Evolutionary conservation across 805 yeast species (phyloP), one percentile per base, ranked within the genome.

Genomic region (Saccharomycopsis amapae): DNA sequence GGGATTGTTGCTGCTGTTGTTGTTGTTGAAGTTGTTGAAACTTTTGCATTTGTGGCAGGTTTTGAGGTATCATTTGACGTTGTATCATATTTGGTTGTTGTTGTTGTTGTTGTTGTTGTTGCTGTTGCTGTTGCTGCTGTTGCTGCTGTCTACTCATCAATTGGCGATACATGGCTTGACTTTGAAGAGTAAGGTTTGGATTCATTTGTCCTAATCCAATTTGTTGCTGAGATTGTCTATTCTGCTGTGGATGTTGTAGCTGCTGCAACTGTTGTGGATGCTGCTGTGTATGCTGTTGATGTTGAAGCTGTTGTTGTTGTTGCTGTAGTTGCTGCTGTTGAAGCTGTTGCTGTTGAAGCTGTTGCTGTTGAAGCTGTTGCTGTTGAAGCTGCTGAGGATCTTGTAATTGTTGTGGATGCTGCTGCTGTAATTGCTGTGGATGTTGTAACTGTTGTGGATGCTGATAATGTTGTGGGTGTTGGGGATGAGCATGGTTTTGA

Each of bases 101-200:
- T 33, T 31, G 39, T 17, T 30, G 38, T 15, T 17, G 33, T 13
- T 36, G 31, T 22, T 38, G 44, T 19, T 36, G 36, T 25, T 40
- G 40, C 39, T 40, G 47, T 9, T 34, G 38, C 40, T 42, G 45
- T 24, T 30, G 38, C 25, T 40, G 44, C 15, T 26, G 34, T 9
- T 19, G 37, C 4, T n/a, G 36, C 31, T 28, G 42, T 17, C 23
- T 6, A 36, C 19, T 19, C 26, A 23, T 20, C 23, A 36, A 23
- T 24, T 10, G 40, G n/a, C 18, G 26, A 20, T 19, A 19, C 28
- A 20, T 19, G 9, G 40, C 40, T 36, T 36, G 24, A 19, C 28
- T 19, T 36, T 36, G 40, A n/a, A n/a, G n/a, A n/a, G n/a, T n/a
- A n/a, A n/a, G n/a, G 36, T 12, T 15, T 32, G n/a, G n/a, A n/a